Evolutionary conservation across 2,329 filamentous ascomycete species (phyloP).

Genomic region (Ploettnerulaceae sp.): DNA sequence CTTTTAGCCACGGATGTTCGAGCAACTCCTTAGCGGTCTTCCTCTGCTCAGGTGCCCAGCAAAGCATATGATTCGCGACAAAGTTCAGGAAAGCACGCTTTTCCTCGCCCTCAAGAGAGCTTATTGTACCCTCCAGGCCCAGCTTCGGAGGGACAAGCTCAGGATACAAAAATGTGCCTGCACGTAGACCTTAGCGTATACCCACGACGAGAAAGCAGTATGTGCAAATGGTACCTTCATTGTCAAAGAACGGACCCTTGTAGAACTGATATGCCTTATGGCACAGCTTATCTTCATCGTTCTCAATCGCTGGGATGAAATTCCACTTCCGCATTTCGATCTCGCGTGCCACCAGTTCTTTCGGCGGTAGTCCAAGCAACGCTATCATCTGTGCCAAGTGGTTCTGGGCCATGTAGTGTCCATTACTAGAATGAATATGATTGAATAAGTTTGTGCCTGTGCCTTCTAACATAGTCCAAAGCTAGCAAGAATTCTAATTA

Average conservation of each 20-base stretch:
- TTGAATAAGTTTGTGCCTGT: constrained; percentile 9
- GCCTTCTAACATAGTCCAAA: constrained; percentile 17
- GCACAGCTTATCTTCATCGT: constrained; percentile 11
- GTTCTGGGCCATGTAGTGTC: constrained; percentile 34
- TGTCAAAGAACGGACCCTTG: constrained; percentile 11
- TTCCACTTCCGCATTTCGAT: constrained; percentile 30
- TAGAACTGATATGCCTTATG: constrained; percentile 10
- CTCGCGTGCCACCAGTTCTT: constrained; percentile 34
- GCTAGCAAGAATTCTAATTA: constrained; percentile 1
- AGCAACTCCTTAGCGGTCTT: constrained; percentile 3
- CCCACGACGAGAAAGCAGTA: neutral
- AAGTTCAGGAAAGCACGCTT: constrained; percentile 1
- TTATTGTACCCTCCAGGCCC: constrained; percentile 1
- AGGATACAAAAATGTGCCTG: constrained; percentile 5
- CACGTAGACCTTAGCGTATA: neutral
- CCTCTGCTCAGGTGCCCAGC: neutral
- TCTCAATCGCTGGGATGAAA: constrained; percentile 32
- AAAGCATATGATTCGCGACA: constrained; percentile 2
- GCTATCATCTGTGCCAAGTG: constrained; percentile 42
- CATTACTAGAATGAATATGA: constrained; percentile 3
- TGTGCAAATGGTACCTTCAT: constrained; percentile 9
- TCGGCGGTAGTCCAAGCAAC: constrained; percentile 38
- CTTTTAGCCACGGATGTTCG: constrained; percentile 3
- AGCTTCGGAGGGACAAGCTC: constrained; percentile 1
- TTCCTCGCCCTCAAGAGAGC: constrained; percentile 3